These are phyloP conservation scores for Trichoderma cornu-damae DNA, from an alignment of 2,329 filamentous ascomycete species.

Conservation along the genomic window DNA sequence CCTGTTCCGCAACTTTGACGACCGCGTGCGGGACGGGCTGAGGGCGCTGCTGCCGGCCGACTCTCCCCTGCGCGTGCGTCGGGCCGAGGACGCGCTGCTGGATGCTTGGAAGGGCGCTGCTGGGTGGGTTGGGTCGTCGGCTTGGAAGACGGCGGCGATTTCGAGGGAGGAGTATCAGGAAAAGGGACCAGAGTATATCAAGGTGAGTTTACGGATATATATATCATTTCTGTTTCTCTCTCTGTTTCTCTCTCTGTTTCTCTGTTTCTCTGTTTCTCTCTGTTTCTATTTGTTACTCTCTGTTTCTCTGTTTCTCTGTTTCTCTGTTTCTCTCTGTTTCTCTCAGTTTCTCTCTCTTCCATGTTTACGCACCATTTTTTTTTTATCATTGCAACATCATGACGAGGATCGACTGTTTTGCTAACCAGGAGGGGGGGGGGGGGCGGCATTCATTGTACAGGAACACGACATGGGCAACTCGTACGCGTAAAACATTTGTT, in stretches of 20 bases:
- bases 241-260: constrained; percentile 4
- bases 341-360: too few relatives aligned
- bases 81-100: constrained; percentile 68
- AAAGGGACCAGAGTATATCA: constrained; percentile 91
- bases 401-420: not conserved
- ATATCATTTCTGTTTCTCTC: too few relatives aligned
- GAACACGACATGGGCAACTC: constrained; percentile 64
- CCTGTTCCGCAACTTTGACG: constrained; percentile 80
- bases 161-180: constrained; percentile 80
- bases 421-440: constrained; percentile 4
- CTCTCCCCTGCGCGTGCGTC: constrained; percentile 62
- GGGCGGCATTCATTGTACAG: too few relatives aligned
- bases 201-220: constrained; percentile 53
- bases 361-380: not conserved
- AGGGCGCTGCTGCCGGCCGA: constrained; percentile 66
- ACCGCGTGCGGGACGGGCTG: constrained; percentile 69
- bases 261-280: not conserved
- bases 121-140: constrained; percentile 64
- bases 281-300: too few relatives aligned
- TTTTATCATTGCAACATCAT: too few relatives aligned
- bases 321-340: too few relatives aligned
- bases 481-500: constrained; percentile 39
- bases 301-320: too few relatives aligned
- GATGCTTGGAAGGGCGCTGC: constrained; percentile 95
- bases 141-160: constrained; percentile 61